Evolutionary conservation across 2,329 filamentous ascomycete genomes (phyloP).

Genomic region (Xylaria sp.): DNA sequence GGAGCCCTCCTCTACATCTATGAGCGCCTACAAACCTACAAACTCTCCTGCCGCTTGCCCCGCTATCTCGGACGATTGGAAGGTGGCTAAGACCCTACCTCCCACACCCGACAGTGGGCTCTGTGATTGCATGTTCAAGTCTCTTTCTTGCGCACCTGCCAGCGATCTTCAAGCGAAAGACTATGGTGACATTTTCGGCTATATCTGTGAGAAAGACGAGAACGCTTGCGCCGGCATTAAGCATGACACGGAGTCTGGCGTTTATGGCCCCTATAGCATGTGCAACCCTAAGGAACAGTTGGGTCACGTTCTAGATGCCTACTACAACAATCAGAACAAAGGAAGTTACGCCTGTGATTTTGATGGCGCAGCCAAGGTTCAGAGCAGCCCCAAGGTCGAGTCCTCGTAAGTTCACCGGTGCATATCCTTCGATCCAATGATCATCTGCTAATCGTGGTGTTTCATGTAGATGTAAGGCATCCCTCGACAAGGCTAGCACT

Average conservation of each 20-base stretch:
- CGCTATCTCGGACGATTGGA: slow-evolving; percentile 65
- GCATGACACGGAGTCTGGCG: slow-evolving; percentile 63
- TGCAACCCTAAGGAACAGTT: slow-evolving; percentile 70
- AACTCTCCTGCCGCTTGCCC: slow-evolving; percentile 75
- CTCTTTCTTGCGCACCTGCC: slow-evolving; percentile 70
- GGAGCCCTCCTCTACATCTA: slow-evolving; percentile 67
- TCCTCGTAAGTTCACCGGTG: slow-evolving; percentile 39
- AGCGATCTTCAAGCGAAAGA: slow-evolving; percentile 62
- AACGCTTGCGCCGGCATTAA: slow-evolving; percentile 66
- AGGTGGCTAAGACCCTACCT: slow-evolving; percentile 70
- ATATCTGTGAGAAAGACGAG: slow-evolving; percentile 55
- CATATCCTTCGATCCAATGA: background rate
- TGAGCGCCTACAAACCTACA: slow-evolving; percentile 68
- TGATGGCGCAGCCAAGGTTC: slow-evolving; percentile 61
- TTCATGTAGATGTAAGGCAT: slow-evolving; percentile 57
- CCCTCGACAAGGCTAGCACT: slow-evolving; percentile 57
- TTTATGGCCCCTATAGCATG: slow-evolving; percentile 72
- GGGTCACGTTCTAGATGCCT: slow-evolving; percentile 68
- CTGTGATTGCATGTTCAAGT: slow-evolving; percentile 77
- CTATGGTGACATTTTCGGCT: slow-evolving; percentile 58
- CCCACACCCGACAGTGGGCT: slow-evolving; percentile 75
- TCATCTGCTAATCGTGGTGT: slow-evolving; percentile 14
- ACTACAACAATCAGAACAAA: slow-evolving; percentile 63
- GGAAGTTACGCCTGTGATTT: slow-evolving; percentile 66
- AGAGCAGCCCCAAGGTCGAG: slow-evolving; percentile 38